Base-by-base conservation (phyloP, 1,284 basidiomycete genomes). In the Singerocomus inundabilis region DNA sequence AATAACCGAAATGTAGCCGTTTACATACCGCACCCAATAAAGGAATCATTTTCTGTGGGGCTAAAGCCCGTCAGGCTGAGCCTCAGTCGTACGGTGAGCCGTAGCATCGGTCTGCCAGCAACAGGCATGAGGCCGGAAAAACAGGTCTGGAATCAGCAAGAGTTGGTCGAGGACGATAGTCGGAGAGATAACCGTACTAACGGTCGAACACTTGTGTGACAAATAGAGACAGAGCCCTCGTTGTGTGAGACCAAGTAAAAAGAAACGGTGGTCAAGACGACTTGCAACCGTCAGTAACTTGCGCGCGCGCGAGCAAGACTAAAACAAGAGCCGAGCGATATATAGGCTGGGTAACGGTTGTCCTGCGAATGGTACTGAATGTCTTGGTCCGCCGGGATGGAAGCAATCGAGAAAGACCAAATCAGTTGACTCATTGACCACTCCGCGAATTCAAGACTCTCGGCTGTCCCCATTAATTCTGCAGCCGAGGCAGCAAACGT, bases 361-460 rank as follows among this genome's bases (percentile, higher is more conserved):
- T 4, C 21, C 40, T 21, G 47, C 42, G 28, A 26, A 53, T 48
- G 21, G 21, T 21, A 21, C n/a, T 56, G 32, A 48, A 41, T 47
- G 42, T 35, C 42, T 25, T 35, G 26, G 9, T 34, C 37, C 56
- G 40, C 39, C 46, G 48, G 33, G 47, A 42, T 57, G 42, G 55
- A 33, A 45, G 45, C 34, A 43, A 50, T 60, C 35, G 34, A 30
- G 35, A 10, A 52, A 38, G 31, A 41, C 35, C 33, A 30, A 46
- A 37, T 34, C 37, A 38, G 25, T 44, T 32, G 32, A 30, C 61
- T 63, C 47, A 11, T 57, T 11, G 45, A 33, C 49, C 41, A 61
- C 59, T 64, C 62, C 62, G 60, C 59, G 62, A 60, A 53, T 15
- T 36, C 43, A 28, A 43, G 25, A 24, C 36, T 25, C 51, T 42